Percentiles rank a stretch among this genome's conserved stretches.
phyloP scores from a whole-genome alignment of 1,284 basidiomycete species.

The Earliella scabrosa region DNA sequence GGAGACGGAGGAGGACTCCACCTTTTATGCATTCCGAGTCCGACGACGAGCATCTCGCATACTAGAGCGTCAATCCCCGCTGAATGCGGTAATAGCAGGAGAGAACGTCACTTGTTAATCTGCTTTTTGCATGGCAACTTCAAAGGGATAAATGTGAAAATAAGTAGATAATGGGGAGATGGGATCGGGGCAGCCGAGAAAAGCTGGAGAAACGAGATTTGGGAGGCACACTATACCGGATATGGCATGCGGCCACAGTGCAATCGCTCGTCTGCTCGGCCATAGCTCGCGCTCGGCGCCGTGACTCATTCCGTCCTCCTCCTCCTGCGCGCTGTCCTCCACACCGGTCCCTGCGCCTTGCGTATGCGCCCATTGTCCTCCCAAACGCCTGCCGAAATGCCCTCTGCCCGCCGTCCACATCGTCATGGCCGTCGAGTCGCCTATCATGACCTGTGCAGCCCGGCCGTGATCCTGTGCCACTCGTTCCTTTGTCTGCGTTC shows the following conservation, averaged over 20 bases:
- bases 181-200: constrained; percentile 6
- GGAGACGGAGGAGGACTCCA: constrained; percentile 21
- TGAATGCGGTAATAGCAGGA: constrained; percentile 11
- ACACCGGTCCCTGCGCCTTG: neutral
- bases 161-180: constrained; percentile 15
- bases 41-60: constrained; percentile 15
- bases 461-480: constrained; percentile 16
- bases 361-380: constrained; percentile 7
- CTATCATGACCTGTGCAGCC: constrained; percentile 13
- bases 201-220: constrained; percentile 14
- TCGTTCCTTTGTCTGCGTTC: constrained; percentile 12
- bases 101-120: constrained; percentile 14
- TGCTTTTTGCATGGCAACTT: constrained; percentile 5
- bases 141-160: constrained; percentile 14
- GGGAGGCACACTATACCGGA: constrained; percentile 13
- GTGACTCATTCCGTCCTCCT: neutral
- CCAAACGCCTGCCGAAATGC: neutral
- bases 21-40: constrained; percentile 22
- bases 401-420: neutral
- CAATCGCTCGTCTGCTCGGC: neutral
- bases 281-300: constrained; percentile 1
- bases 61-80: constrained; percentile 14
- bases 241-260: constrained; percentile 20
- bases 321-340: neutral
- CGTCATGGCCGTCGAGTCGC: constrained; percentile 5